phyloP scores from a whole-genome alignment of 306 rosid genomes.

The Ormosia emarginata region DNA sequence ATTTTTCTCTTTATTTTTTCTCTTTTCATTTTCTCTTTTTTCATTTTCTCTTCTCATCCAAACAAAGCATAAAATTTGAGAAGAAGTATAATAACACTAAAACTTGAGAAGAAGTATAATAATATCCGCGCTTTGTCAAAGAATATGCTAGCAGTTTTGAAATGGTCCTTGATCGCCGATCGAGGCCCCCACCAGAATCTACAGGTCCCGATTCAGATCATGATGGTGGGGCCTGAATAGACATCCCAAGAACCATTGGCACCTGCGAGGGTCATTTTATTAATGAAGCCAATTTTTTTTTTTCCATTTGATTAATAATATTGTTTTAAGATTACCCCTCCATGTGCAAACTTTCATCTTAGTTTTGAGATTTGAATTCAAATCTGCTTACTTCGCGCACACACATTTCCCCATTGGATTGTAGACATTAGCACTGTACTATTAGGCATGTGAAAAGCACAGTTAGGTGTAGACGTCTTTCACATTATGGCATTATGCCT shows the following conservation, averaged over 20 bases:
- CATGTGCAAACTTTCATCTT: conserved; percentile 41
- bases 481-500: not conserved
- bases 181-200: conserved; percentile 1
- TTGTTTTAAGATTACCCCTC: conserved; percentile 3
- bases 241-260: not conserved
- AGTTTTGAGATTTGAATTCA: conserved; percentile 34
- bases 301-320: conserved; percentile 6
- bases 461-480: too few relatives aligned
- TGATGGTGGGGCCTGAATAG: conserved; percentile 20
- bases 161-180: conserved; percentile 7
- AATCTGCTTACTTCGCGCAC: not conserved
- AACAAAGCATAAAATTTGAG: too few relatives aligned
- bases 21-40: too few relatives aligned
- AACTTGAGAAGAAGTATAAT: too few relatives aligned
- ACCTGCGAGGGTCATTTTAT: not conserved
- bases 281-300: not conserved
- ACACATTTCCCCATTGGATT: conserved; percentile 1
- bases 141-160: not conserved
- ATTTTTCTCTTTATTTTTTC: too few relatives aligned
- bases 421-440: not conserved
- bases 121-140: too few relatives aligned
- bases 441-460: conserved; percentile 8
- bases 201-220: conserved; percentile 22
- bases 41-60: too few relatives aligned
- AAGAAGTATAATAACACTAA: too few relatives aligned